These are phyloP conservation scores for Diddensiella transvaalensis DNA, from an alignment of 805 yeast genomes.

Conservation along the genomic window DNA sequence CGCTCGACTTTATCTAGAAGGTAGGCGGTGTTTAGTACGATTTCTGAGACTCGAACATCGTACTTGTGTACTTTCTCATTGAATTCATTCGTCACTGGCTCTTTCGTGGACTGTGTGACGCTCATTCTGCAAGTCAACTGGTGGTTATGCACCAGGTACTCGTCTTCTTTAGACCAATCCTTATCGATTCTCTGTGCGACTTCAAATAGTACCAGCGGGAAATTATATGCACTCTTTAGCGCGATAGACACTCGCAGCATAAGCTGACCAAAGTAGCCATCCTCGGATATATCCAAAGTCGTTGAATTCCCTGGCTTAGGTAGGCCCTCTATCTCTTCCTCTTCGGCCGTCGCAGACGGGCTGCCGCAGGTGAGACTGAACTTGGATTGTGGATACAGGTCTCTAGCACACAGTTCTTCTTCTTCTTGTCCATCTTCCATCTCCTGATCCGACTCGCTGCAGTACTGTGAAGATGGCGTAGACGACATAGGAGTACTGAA, in stretches of 20 bases:
- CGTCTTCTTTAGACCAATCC: constrained; percentile 17
- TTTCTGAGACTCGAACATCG: constrained; percentile 13
- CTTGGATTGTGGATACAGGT: constrained; percentile 15
- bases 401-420: constrained; percentile 2
- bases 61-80: constrained; percentile 12
- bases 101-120: constrained; percentile 8
- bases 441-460: constrained; percentile 7
- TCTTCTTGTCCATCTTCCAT: not conserved
- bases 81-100: constrained; percentile 12
- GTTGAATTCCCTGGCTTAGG: not conserved
- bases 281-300: constrained; percentile 16
- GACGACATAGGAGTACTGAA: constrained; percentile 10
- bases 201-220: constrained; percentile 9
- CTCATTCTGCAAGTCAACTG: constrained; percentile 13
- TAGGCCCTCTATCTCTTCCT: not conserved
- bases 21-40: constrained; percentile 16
- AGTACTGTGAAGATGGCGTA: constrained; percentile 5
- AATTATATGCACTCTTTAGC: not conserved
- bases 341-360: not conserved
- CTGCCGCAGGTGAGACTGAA: constrained; percentile 6
- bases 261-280: constrained; percentile 17
- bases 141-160: constrained; percentile 15
- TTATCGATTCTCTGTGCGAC: constrained; percentile 16
- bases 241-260: constrained; percentile 11
- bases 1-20: constrained; percentile 14